Conservation (phyloP, 306 rosid species). For the Nissolia schottii region DNA sequence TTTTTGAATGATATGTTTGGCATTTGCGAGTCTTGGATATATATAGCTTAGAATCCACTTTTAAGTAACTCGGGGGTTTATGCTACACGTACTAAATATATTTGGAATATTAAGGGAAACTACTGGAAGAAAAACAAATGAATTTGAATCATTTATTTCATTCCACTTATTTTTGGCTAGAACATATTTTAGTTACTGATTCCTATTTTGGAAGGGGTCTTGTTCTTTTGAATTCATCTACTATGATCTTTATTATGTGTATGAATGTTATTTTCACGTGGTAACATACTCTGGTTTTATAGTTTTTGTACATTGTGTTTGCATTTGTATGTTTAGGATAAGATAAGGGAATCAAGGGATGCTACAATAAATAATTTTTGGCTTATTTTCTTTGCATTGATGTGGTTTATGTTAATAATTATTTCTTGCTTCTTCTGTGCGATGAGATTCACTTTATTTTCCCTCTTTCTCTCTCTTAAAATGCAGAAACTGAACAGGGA, state of each 20-base stretch:
- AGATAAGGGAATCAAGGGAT: not conserved
- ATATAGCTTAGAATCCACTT: constrained; percentile 1
- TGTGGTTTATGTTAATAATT: not conserved
- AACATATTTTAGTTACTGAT: not conserved
- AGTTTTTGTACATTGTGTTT: not conserved
- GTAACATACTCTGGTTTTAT: not conserved
- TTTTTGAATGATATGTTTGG: constrained; percentile 10
- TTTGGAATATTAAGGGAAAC: not conserved
- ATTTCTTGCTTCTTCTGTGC: not conserved
- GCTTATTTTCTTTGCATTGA: not conserved
- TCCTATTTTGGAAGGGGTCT: not conserved
- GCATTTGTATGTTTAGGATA: not conserved
- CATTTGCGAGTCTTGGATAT: not conserved
- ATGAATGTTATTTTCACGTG: not conserved
- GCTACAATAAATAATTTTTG: not conserved
- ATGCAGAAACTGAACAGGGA: constrained; percentile 94
- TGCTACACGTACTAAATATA: not conserved
- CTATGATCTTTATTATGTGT: not conserved
- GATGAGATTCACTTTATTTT: constrained; percentile 7
- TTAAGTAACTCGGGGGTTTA: not conserved
- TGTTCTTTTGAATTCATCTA: not conserved
- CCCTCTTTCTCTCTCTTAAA: constrained; percentile 10
- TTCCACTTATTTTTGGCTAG: not conserved
- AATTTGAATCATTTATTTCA: too few species aligned
- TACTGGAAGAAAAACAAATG: not conserved